Evolutionary conservation across 495 filamentous ascomycete species (phyloP).

Genomic region (Penicillium salamii): DNA sequence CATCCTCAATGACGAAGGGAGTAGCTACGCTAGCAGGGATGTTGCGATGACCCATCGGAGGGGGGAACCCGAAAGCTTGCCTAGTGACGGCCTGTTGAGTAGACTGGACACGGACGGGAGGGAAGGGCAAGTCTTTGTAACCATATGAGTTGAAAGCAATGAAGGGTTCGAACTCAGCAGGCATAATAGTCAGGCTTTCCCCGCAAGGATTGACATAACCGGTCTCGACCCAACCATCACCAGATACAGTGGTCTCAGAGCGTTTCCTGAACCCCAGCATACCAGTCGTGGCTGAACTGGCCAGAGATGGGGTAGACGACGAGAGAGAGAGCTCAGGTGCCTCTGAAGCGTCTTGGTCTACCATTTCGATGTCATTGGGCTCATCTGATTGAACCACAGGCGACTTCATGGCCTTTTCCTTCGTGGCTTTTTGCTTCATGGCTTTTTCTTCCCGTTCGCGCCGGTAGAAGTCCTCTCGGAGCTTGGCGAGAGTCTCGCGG

Average conservation of each 20-base stretch:
- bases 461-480: conserved; percentile 16
- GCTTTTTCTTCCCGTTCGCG: no score
- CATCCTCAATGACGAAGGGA: conserved; percentile 14
- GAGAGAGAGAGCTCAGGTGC: not conserved
- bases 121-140: conserved; percentile 26
- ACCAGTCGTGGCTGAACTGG: not conserved
- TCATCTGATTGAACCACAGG: not conserved
- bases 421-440: no score
- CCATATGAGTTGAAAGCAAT: conserved; percentile 30
- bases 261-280: conserved; percentile 13
- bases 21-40: conserved; percentile 16
- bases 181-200: conserved; percentile 33
- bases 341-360: not conserved
- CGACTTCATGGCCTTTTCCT: conserved; percentile 2
- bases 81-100: conserved; percentile 30
- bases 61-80: conserved; percentile 37
- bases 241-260: conserved; percentile 17
- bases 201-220: conserved; percentile 32
- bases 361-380: not conserved
- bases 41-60: conserved; percentile 40
- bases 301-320: conserved; percentile 3
- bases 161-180: conserved; percentile 22
- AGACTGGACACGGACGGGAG: conserved; percentile 30
- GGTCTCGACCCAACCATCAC: conserved; percentile 34
- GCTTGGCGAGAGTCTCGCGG: conserved; percentile 14